Evolutionary conservation across 768 basidiomycete genomes (phyloP).

Genomic region (Mycena kentingensis): DNA sequence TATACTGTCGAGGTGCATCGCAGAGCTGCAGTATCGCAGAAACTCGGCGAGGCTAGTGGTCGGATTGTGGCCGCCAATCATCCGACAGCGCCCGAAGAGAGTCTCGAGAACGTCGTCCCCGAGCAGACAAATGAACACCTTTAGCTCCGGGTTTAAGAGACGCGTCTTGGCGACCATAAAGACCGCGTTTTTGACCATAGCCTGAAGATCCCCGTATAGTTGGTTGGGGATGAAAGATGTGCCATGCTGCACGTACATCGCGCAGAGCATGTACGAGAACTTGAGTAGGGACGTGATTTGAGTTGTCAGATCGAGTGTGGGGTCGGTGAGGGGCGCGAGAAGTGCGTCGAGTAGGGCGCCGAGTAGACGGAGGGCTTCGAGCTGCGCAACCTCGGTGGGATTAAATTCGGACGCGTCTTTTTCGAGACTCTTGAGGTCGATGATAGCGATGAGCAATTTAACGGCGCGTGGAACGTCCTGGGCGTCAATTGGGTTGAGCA

Average conservation of each 20-base stretch:
- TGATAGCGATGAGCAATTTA: conserved; percentile 7
- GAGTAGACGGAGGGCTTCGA: conserved; percentile 26
- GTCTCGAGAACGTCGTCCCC: conserved; percentile 25
- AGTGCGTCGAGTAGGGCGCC: conserved; percentile 30
- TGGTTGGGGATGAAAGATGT: conserved; percentile 18
- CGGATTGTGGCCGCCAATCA: conserved; percentile 20
- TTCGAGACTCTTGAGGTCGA: conserved; percentile 24
- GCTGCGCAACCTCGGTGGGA: conserved; percentile 23
- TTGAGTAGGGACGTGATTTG: conserved; percentile 3
- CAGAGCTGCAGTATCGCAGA: conserved; percentile 3
- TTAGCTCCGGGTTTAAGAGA: conserved; percentile 7
- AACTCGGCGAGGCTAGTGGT: conserved; percentile 5
- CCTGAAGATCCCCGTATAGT: conserved; percentile 20
- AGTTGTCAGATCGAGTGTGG: conserved; percentile 7
- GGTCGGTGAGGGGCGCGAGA: conserved; percentile 19
- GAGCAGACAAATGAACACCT: conserved; percentile 16
- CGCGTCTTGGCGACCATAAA: conserved; percentile 14
- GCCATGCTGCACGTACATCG: conserved; percentile 8
- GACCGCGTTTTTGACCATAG: conserved; percentile 22
- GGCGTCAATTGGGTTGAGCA: conserved; percentile 10
- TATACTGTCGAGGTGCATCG: conserved; percentile 12
- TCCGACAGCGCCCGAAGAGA: conserved; percentile 20
- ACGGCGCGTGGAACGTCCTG: conserved; percentile 10
- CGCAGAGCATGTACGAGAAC: conserved; percentile 6
- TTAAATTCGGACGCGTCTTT: conserved; percentile 5